Evolutionary conservation across 2,329 filamentous ascomycete genomes (phyloP).

Genomic region (Tolypocladium amazonense): DNA sequence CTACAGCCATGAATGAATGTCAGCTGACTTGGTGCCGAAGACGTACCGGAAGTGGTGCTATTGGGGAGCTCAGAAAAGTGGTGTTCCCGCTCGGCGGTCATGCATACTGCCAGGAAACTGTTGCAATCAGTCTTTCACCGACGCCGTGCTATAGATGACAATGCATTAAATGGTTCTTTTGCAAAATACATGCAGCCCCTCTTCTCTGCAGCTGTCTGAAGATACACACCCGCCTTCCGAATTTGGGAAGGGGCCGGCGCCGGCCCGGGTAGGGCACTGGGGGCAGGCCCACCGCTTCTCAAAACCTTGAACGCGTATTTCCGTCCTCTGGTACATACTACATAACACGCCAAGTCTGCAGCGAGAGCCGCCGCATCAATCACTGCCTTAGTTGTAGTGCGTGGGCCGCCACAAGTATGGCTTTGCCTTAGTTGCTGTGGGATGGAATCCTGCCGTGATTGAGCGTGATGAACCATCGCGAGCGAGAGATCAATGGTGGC

Average conservation of each 20-base stretch:
- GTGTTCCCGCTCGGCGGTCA: not conserved
- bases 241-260: not conserved
- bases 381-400: not conserved
- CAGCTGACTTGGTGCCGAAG: not conserved
- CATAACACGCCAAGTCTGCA: not conserved
- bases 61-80: no score
- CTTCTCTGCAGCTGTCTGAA: not conserved
- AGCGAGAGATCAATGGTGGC: not conserved
- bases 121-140: not conserved
- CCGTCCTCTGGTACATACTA: not conserved
- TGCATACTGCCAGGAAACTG: not conserved
- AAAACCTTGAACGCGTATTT: not conserved
- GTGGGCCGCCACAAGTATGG: not conserved
- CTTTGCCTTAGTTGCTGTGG: not conserved
- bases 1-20: not conserved
- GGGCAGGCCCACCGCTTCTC: not conserved
- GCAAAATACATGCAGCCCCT: not conserved
- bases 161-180: not conserved
- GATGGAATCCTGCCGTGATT: not conserved
- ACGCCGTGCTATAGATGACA: not conserved
- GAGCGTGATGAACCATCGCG: not conserved
- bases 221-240: not conserved
- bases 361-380: not conserved
- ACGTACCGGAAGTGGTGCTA: not conserved
- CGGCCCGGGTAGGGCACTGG: no score